Evolutionary conservation across 768 basidiomycete species (phyloP).

Genomic region (Tylopilus cervinicoccineus): DNA sequence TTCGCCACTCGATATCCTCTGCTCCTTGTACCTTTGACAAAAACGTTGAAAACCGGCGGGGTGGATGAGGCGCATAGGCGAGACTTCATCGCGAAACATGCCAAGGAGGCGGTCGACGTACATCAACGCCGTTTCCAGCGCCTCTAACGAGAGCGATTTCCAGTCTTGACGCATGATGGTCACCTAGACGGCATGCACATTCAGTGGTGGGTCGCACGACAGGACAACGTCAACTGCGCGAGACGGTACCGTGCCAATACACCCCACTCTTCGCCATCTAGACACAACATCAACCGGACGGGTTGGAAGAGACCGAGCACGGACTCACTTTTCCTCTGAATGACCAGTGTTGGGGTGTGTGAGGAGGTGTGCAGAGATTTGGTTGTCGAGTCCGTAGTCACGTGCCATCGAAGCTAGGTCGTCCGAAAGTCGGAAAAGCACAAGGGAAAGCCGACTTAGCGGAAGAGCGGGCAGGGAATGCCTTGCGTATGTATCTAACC

Average conservation of each 20-base stretch:
- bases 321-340: no score
- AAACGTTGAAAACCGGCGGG: constrained; percentile 24
- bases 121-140: no score
- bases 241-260: constrained; percentile 23
- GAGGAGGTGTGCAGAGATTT: constrained; percentile 27
- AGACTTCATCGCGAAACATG: no score
- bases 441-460: constrained; percentile 27
- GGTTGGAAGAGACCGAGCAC: no score
- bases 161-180: constrained; percentile 25
- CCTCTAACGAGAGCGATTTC: constrained; percentile 23
- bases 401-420: constrained; percentile 14
- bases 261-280: constrained; percentile 24
- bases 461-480: constrained; percentile 26
- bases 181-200: constrained; percentile 14
- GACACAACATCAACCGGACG: background rate
- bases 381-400: constrained; percentile 31
- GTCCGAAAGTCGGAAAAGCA: constrained; percentile 23
- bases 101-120: no score
- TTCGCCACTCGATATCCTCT: constrained; percentile 9
- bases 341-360: constrained; percentile 25
- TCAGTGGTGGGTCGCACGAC: background rate
- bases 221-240: no score
- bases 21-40: constrained; percentile 21
- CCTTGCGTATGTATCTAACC: no score
- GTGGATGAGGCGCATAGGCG: constrained; percentile 9